Conservation (phyloP, 371 early-diverging fungal species). For the Lichtheimia ramosa region DNA sequence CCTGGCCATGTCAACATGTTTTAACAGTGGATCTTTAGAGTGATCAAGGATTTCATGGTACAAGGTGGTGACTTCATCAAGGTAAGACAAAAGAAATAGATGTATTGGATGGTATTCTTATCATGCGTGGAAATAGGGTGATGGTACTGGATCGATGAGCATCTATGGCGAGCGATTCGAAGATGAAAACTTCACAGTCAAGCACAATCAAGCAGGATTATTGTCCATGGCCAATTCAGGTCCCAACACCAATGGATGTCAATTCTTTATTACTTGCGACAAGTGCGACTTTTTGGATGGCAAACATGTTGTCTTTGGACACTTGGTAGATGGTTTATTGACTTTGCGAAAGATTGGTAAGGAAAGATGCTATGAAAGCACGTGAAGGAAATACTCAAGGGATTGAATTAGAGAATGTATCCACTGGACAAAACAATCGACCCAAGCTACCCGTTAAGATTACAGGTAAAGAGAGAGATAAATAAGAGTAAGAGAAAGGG, state of each 20-base stretch:
- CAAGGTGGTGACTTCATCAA: constrained; percentile 99
- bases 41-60: constrained; percentile 97
- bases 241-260: constrained; percentile 92
- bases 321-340: constrained; percentile 85
- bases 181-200: constrained; percentile 96
- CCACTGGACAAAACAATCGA: constrained; percentile 85
- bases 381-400: not conserved
- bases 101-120: not conserved
- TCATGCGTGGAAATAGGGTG: constrained; percentile 54
- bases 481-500: constrained; percentile 25
- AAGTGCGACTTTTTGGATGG: constrained; percentile 89
- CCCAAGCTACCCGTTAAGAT: constrained; percentile 90
- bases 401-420: constrained; percentile 71
- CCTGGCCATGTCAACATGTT: not conserved
- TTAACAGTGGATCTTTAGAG: constrained; percentile 34
- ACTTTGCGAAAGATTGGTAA: constrained; percentile 83
- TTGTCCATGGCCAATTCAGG: constrained; percentile 99
- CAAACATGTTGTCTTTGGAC: constrained; percentile 91
- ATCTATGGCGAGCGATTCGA: constrained; percentile 96
- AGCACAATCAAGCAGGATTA: constrained; percentile 90
- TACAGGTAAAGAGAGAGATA: constrained; percentile 58
- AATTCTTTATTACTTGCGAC: constrained; percentile 96
- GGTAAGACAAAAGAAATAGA: constrained; percentile 30
- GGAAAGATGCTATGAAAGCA: not conserved
- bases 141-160: constrained; percentile 96